phyloP scores from a whole-genome alignment of 768 basidiomycete species.

The Mycena galericulata region DNA sequence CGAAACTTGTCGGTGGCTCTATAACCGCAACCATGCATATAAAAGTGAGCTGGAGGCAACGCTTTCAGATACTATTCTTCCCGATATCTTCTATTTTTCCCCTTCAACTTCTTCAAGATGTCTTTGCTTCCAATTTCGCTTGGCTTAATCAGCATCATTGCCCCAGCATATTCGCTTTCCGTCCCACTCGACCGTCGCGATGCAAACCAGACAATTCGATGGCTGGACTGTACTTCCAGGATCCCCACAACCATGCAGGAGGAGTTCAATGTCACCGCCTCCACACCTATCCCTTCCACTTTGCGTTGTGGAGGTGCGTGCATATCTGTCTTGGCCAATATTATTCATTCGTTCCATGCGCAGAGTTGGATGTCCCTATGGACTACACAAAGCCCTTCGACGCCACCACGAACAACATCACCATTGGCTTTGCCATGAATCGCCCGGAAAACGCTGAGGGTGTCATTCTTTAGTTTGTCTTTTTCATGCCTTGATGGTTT shows the following conservation, averaged over 20 bases:
- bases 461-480: conserved; percentile 28
- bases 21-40: not conserved
- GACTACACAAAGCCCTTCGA: conserved; percentile 34
- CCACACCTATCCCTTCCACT: not conserved
- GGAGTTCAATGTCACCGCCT: not conserved
- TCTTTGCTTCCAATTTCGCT: not conserved
- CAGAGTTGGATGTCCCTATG: conserved; percentile 38
- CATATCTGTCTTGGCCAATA: not conserved
- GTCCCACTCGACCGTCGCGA: not conserved
- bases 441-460: conserved; percentile 30
- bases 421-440: conserved; percentile 37
- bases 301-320: not conserved
- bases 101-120: not conserved
- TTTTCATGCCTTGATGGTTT: not conserved
- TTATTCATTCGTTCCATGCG: not conserved
- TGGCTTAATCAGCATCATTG: not conserved
- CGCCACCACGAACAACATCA: conserved; percentile 28
- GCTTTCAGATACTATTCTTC: not conserved
- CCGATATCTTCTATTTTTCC: not conserved
- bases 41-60: not conserved
- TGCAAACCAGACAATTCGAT: not conserved
- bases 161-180: not conserved
- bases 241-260: not conserved
- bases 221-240: not conserved
- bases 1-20: no score